Evolutionary conservation across 345 rosid genomes (phyloP).

Genomic region (Aquilaria malaccensis): DNA sequence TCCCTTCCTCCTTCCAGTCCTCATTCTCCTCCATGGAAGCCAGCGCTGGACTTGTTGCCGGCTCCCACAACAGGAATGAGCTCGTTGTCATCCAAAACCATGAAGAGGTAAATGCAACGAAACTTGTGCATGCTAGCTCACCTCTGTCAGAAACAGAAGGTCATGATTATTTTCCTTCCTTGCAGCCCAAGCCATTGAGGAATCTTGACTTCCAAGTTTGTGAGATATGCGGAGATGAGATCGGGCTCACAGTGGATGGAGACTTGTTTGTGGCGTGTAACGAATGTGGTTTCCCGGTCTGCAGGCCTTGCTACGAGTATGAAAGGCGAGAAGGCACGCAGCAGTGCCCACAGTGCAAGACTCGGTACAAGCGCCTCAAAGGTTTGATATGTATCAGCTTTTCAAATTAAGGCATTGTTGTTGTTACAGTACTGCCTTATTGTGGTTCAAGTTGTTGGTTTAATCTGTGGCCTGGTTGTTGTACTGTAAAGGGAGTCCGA

Average conservation of each 20-base stretch:
- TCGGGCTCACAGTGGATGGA: slow-evolving; percentile 54
- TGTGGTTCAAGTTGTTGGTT: neutral
- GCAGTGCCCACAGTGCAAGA: slow-evolving; percentile 90
- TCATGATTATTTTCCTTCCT: neutral
- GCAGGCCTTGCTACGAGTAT: slow-evolving; percentile 85
- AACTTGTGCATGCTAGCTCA: no score
- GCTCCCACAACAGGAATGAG: slow-evolving; percentile 97
- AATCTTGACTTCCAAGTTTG: slow-evolving; percentile 51
- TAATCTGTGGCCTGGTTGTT: slow-evolving; percentile 56
- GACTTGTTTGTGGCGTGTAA: slow-evolving; percentile 66
- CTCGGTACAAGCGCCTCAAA: slow-evolving; percentile 66
- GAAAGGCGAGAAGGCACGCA: slow-evolving; percentile 87
- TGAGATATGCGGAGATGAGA: slow-evolving; percentile 70
- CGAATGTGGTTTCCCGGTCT: slow-evolving; percentile 76
- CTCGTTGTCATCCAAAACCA: slow-evolving; percentile 97
- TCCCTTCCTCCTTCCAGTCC: slow-evolving; percentile 2
- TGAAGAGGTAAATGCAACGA: slow-evolving; percentile 56
- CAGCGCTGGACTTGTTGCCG: slow-evolving; percentile 94
- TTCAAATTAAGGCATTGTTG: no score
- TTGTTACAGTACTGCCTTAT: no score
- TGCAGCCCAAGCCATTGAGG: slow-evolving; percentile 58
- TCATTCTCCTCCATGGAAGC: slow-evolving; percentile 66
- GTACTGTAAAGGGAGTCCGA: slow-evolving; percentile 37
- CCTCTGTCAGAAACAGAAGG: no score
- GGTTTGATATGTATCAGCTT: slow-evolving; percentile 23